phyloP scores from a whole-genome alignment of 306 rosid genomes.

The Quercus wislizeni region DNA sequence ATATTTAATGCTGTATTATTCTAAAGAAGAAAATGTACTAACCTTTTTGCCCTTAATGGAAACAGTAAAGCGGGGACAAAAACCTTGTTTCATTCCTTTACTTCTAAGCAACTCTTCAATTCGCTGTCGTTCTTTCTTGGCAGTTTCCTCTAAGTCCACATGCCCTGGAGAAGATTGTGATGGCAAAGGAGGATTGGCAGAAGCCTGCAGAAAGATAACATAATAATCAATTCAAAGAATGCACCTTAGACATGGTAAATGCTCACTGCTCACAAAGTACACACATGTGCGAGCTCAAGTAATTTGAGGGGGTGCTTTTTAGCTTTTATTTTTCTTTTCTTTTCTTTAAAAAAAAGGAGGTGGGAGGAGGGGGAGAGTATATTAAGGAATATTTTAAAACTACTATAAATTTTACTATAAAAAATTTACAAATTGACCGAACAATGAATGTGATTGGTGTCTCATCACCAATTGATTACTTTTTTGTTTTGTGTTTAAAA shows the following conservation, averaged over 20 bases:
- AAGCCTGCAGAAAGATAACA: conserved; percentile 23
- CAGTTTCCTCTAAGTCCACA: conserved; percentile 45
- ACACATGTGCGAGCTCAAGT: neutral
- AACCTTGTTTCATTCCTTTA: conserved; percentile 50
- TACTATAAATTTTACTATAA: no score
- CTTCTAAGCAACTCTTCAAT: conserved; percentile 50
- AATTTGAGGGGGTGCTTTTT: no score
- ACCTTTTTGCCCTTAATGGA: conserved; percentile 87
- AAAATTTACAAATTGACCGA: no score
- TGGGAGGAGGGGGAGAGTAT: no score
- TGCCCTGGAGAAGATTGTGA: conserved; percentile 23
- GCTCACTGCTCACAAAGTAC: neutral
- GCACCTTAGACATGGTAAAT: neutral
- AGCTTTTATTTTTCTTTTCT: no score
- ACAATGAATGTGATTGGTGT: no score
- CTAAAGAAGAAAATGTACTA: neutral
- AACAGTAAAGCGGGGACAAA: conserved; percentile 66
- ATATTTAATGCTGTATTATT: neutral
- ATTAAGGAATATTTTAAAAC: no score
- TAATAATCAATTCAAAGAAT: conserved; percentile 8
- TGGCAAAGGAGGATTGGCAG: conserved; percentile 22
- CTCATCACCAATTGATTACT: no score
- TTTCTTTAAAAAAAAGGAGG: no score
- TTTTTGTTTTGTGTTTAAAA: no score
- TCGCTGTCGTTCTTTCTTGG: conserved; percentile 53